These are phyloP conservation scores for Monosporascus sp. DNA, from an alignment of 2,329 filamentous ascomycete genomes.

Conservation along the genomic window DNA sequence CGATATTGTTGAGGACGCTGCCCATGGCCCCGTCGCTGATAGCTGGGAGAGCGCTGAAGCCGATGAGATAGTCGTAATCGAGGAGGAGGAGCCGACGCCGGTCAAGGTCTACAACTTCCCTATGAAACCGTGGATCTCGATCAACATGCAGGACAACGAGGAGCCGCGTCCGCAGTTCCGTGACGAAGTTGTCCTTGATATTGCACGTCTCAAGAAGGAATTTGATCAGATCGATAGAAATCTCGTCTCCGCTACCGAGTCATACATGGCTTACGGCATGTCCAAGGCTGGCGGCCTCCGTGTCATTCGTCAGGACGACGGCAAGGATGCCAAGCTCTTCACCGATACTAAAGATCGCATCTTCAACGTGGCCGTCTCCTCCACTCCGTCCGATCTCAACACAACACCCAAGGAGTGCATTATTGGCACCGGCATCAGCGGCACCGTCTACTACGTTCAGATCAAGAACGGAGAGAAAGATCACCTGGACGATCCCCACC, in stretches of 20 bases:
- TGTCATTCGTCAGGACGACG: constrained; percentile 91
- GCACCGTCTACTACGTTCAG: constrained; percentile 92
- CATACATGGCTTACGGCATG: constrained; percentile 91
- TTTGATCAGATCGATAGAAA: constrained; percentile 97
- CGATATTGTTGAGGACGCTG: constrained; percentile 50
- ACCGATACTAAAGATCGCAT: constrained; percentile 87
- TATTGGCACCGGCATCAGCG: constrained; percentile 88
- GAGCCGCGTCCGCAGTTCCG: constrained; percentile 61
- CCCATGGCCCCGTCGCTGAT: constrained; percentile 64
- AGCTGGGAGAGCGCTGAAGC: constrained; percentile 88
- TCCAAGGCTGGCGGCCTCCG: constrained; percentile 89
- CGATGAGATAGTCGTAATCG: constrained; percentile 58
- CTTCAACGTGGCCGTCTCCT: constrained; percentile 86
- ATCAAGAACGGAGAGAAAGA: constrained; percentile 74
- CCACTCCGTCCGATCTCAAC: constrained; percentile 52
- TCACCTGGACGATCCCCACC: constrained; percentile 68
- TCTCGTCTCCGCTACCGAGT: constrained; percentile 80
- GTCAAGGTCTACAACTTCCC: constrained; percentile 92
- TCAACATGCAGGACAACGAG: constrained; percentile 61
- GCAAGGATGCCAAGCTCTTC: constrained; percentile 86
- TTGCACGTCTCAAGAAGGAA: constrained; percentile 92
- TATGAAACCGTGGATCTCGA: constrained; percentile 92
- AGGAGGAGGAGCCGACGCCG: constrained; percentile 60
- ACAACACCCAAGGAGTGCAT: constrained; percentile 68
- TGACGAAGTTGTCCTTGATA: constrained; percentile 80